Conservation (phyloP, 169 alveolate genomes). For the Eimeria zaria region DNA sequence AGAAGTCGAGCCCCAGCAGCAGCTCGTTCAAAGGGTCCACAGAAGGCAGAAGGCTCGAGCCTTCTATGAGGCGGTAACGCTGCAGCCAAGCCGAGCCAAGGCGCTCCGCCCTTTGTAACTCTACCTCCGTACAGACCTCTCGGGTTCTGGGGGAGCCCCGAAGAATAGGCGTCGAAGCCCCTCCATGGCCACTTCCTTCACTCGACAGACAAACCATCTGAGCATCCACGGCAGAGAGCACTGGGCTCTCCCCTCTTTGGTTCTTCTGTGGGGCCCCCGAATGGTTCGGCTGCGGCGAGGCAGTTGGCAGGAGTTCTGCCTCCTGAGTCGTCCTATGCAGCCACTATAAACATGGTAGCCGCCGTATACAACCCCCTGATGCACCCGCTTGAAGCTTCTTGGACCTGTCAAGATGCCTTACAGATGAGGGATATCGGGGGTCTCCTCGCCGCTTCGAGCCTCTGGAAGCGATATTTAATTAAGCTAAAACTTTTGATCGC, state of each 20-base stretch:
- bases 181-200: constrained; percentile 31
- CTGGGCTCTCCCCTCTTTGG: not conserved
- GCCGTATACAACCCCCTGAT: not conserved
- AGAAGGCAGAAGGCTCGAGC: constrained; percentile 64
- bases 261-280: not conserved
- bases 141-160: not conserved
- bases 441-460: not conserved
- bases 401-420: not conserved
- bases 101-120: constrained; percentile 48
- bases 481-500: not conserved
- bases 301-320: constrained; percentile 4
- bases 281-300: not conserved
- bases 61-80: constrained; percentile 79
- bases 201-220: constrained; percentile 27
- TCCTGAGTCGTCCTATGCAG: constrained; percentile 6
- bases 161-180: not conserved
- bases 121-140: not conserved
- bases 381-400: not conserved
- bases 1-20: constrained; percentile 80
- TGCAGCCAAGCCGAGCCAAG: constrained; percentile 72
- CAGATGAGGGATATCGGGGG: constrained; percentile 11
- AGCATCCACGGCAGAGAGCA: not conserved
- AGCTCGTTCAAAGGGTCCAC: constrained; percentile 77
- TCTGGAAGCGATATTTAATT: not conserved
- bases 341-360: not conserved